These are phyloP conservation scores for Verticillium tricorpus DNA, from an alignment of 2,329 filamentous ascomycete species.

Conservation along the genomic window DNA sequence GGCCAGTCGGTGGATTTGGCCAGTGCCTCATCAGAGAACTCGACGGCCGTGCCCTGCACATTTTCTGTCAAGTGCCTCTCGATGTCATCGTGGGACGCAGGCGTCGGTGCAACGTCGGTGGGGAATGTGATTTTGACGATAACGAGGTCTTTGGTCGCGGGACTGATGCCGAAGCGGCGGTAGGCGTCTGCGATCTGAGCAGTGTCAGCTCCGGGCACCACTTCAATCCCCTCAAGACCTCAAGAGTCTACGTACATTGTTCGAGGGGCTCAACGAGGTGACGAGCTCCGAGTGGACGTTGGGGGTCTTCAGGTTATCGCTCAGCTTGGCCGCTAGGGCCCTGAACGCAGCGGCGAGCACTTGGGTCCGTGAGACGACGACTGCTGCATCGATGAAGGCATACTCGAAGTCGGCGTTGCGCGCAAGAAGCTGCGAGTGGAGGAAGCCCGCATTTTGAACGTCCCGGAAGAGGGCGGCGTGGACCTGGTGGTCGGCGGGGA, in stretches of 20 bases:
- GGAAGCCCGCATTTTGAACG: conserved; percentile 70
- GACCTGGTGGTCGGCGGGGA: conserved; percentile 62
- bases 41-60: conserved; percentile 56
- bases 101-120: conserved; percentile 35
- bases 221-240: no score
- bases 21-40: conserved; percentile 62
- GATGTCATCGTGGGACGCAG: conserved; percentile 39
- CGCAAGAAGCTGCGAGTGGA: conserved; percentile 79
- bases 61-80: conserved; percentile 54
- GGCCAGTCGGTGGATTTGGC: conserved; percentile 55
- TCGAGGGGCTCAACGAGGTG: conserved; percentile 72
- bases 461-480: conserved; percentile 72
- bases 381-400: conserved; percentile 82
- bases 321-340: conserved; percentile 63
- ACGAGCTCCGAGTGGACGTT: conserved; percentile 91
- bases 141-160: conserved; percentile 67
- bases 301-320: conserved; percentile 64
- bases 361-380: conserved; percentile 69
- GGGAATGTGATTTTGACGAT: conserved; percentile 71
- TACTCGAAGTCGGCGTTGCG: conserved; percentile 88
- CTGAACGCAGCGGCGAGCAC: conserved; percentile 72
- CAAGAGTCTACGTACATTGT: conserved; percentile 59
- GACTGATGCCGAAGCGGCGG: conserved; percentile 76
- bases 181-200: conserved; percentile 85
- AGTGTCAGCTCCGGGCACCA: not conserved